These are phyloP conservation scores for Boletus sensibilis DNA, from an alignment of 768 basidiomycete genomes.

Conservation along the genomic window DNA sequence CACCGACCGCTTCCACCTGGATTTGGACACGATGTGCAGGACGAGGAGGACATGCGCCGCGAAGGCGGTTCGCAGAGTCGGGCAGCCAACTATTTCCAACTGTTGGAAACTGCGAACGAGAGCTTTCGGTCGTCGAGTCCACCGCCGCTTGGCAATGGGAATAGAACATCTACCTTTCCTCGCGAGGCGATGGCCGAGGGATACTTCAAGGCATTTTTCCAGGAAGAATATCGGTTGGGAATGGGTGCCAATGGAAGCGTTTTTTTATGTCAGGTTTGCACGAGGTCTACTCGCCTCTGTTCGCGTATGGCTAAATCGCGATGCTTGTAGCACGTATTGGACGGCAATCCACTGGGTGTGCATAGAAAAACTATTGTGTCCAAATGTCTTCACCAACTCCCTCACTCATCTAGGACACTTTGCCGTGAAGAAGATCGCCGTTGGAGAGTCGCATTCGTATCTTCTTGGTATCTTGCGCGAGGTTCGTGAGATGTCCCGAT, in stretches of 20 bases:
- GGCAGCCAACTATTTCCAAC: slow-evolving; percentile 77
- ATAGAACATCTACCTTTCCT: slow-evolving; percentile 45
- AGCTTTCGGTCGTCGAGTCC: slow-evolving; percentile 53
- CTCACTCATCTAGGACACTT: slow-evolving; percentile 58
- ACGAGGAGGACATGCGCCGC: slow-evolving; percentile 32
- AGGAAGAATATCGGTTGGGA: slow-evolving; percentile 83
- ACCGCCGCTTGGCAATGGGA: slow-evolving; percentile 28
- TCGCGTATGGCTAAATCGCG: slow-evolving; percentile 1
- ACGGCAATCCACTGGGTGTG: slow-evolving; percentile 79
- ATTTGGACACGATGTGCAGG: slow-evolving; percentile 33
- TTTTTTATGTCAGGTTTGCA: slow-evolving; percentile 75
- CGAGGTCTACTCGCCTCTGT: not conserved
- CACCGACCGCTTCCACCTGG: slow-evolving; percentile 55
- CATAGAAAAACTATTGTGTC: not conserved
- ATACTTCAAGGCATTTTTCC: slow-evolving; percentile 91
- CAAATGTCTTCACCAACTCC: slow-evolving; percentile 1
- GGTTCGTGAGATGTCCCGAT: slow-evolving; percentile 33
- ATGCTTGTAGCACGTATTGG: slow-evolving; percentile 67
- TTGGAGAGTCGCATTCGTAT: slow-evolving; percentile 87
- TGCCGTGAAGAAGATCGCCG: slow-evolving; percentile 95
- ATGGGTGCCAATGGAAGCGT: slow-evolving; percentile 96
- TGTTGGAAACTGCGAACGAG: slow-evolving; percentile 73
- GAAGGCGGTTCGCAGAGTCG: slow-evolving; percentile 49
- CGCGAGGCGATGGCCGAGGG: slow-evolving; percentile 83
- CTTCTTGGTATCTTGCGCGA: slow-evolving; percentile 80